Percentiles rank a stretch among this genome's conserved stretches.
Conservation (phyloP, 495 filamentous ascomycete genomes). For the Aspergillus kassunensis region DNA sequence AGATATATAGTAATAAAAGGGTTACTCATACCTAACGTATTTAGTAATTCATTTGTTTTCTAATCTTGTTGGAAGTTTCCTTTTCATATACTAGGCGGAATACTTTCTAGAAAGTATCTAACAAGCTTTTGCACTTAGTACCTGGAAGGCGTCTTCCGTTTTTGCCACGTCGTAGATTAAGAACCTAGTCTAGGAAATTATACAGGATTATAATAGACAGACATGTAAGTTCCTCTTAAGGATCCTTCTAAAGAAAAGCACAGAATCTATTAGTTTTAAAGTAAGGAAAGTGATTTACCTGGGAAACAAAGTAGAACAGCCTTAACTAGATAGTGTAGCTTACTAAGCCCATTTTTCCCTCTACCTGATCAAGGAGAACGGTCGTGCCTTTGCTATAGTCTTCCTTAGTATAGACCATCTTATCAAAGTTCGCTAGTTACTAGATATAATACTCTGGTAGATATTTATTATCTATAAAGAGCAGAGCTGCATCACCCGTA, state of each 20-base stretch:
- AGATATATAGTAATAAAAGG: slow-evolving; percentile 10
- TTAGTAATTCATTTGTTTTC: slow-evolving; percentile 20
- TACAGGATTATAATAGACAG: slow-evolving; percentile 22
- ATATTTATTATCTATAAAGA: slow-evolving; percentile 29
- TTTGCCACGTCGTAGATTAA: slow-evolving; percentile 28
- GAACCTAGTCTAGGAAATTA: slow-evolving; percentile 29
- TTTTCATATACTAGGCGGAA: slow-evolving; percentile 28
- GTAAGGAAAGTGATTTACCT: too few relatives aligned
- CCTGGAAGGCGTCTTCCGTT: slow-evolving; percentile 23
- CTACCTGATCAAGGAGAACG: slow-evolving; percentile 25
- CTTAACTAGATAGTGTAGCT: slow-evolving; percentile 6
- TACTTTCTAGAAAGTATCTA: slow-evolving; percentile 28
- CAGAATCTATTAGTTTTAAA: slow-evolving; percentile 25
- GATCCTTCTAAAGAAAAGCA: slow-evolving; percentile 22
- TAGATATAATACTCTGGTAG: slow-evolving; percentile 34
- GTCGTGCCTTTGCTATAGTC: slow-evolving; percentile 30
- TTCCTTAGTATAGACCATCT: slow-evolving; percentile 31
- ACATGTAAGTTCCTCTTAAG: slow-evolving; percentile 15
- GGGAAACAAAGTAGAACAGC: slow-evolving; percentile 7
- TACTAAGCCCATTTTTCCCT: slow-evolving; percentile 21
- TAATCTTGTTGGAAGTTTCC: slow-evolving; percentile 22
- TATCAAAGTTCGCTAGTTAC: slow-evolving; percentile 30
- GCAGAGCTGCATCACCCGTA: slow-evolving; percentile 17
- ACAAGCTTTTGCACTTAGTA: slow-evolving; percentile 20
- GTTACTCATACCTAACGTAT: slow-evolving; percentile 23